Base-by-base conservation (phyloP, 148 eudicot species). In the Fagopyrum homotropicum region DNA sequence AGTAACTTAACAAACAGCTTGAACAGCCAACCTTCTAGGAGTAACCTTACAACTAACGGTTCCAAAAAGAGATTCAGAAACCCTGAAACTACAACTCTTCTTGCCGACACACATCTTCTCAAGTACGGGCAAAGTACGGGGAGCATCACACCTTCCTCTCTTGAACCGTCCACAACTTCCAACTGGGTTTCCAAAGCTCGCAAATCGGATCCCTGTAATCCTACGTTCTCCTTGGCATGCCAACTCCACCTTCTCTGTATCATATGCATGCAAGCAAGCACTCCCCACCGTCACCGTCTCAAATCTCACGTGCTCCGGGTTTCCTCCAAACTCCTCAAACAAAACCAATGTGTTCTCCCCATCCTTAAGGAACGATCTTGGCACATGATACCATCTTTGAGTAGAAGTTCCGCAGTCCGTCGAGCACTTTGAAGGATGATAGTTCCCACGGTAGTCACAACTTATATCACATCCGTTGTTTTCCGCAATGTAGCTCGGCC, bases 401-500 rank as follows among this genome's bases (percentile, higher is more conserved):
- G 77, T 29, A 7, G 77, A 45, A 8, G 10, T 17, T 16, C 71
- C 77, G 9, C 77, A 75, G 52, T 75, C 46, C 0, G 45, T 57
- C 44, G 17, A 11, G 19, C 77, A 75, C 45, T 75, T 75, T 9
- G 14, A 43, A 29, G 45, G 45, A 7, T 2, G 4, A 29, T 51
- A 75, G 2, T 0, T 8, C 7, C 70, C 77, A 2, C 64, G 17
- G n/a, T 75, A 75, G 52, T 46, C 54, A 46, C 77, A 75, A 22
- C 15, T 6, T 9, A 44, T 17, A 45, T 30, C 45, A 40, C 77
- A 60, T 9, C 70, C 70, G 2, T 16, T 15, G 9, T 26, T 1
- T 2, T 19, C 22, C 16, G 77, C 77, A 16, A 50, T 9, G 52
- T 11, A 75, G 19, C 74, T 75, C 5, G 78, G 79, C 87, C 87